A percentile compares a stretch with the other conserved stretches of the same genome.
Conservation (phyloP, 1,139 yeast species). For the Yamadazyma pseudoaaseri region DNA sequence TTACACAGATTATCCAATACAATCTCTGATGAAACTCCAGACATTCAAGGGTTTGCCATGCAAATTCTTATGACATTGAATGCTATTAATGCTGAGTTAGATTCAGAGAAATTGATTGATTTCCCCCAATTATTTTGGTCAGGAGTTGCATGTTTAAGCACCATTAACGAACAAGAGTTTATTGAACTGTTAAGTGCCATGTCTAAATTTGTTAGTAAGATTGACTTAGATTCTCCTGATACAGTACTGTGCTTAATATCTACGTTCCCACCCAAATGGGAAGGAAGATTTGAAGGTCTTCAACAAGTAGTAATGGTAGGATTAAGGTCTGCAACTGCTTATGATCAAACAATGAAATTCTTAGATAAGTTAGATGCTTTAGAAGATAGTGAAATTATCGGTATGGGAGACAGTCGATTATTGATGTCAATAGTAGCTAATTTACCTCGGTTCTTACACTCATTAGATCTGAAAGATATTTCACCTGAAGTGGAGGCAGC, state of each 20-base stretch:
- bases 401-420: conserved; percentile 67
- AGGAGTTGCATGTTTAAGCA: conserved; percentile 85
- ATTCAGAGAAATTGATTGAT: conserved; percentile 73
- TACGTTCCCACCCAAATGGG: conserved; percentile 95
- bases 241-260: conserved; percentile 80
- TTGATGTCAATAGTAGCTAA: conserved; percentile 74
- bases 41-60: conserved; percentile 96
- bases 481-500: conserved; percentile 54
- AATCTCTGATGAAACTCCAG: conserved; percentile 81
- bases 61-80: conserved; percentile 94
- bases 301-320: conserved; percentile 81
- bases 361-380: conserved; percentile 69
- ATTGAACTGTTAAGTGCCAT: conserved; percentile 81
- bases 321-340: conserved; percentile 73
- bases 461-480: conserved; percentile 59
- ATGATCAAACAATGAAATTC: conserved; percentile 73
- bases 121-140: conserved; percentile 97
- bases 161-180: conserved; percentile 91
- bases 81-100: conserved; percentile 84
- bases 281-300: conserved; percentile 86
- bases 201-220: conserved; percentile 79
- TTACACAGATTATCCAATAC: conserved; percentile 90
- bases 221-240: conserved; percentile 82
- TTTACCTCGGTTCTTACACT: conserved; percentile 80
- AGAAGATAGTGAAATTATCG: conserved; percentile 75